These are phyloP conservation scores for Nicotiana benthamiana DNA, from an alignment of 257 asterid genomes.

Conservation along the genomic window DNA sequence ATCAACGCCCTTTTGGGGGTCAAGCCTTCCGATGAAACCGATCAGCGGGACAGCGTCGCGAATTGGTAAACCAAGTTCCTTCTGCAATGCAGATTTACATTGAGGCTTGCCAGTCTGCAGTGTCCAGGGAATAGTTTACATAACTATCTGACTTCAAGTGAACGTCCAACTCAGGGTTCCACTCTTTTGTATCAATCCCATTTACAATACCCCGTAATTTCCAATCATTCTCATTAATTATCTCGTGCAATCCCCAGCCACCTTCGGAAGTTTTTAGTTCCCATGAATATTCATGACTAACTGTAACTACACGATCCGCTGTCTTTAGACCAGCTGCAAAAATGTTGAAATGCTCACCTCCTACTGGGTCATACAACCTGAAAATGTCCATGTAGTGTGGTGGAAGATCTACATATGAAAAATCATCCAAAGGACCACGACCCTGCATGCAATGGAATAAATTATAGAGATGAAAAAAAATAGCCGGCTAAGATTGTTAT, in stretches of 20 bases:
- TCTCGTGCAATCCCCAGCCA: conserved; percentile 88
- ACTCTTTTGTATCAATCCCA: conserved; percentile 82
- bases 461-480: conserved; percentile 4
- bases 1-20: conserved; percentile 85
- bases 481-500: not conserved
- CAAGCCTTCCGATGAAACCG: conserved; percentile 92
- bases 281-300: conserved; percentile 86
- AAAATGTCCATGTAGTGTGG: conserved; percentile 58
- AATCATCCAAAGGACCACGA: conserved; percentile 85
- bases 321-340: conserved; percentile 89
- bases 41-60: conserved; percentile 58
- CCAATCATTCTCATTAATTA: conserved; percentile 75
- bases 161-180: conserved; percentile 73
- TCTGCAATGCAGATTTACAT: conserved; percentile 86
- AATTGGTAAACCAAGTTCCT: conserved; percentile 71
- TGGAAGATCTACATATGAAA: conserved; percentile 62
- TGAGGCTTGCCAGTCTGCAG: conserved; percentile 55
- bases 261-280: conserved; percentile 85
- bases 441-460: conserved; percentile 43
- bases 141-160: conserved; percentile 76
- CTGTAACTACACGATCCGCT: conserved; percentile 84
- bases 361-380: conserved; percentile 72
- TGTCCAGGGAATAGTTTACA: conserved; percentile 67
- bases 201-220: conserved; percentile 81
- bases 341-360: conserved; percentile 91